Evolutionary conservation across 148 eudicot genomes (phyloP).

Genomic region (Vaccinium myrtillus): DNA sequence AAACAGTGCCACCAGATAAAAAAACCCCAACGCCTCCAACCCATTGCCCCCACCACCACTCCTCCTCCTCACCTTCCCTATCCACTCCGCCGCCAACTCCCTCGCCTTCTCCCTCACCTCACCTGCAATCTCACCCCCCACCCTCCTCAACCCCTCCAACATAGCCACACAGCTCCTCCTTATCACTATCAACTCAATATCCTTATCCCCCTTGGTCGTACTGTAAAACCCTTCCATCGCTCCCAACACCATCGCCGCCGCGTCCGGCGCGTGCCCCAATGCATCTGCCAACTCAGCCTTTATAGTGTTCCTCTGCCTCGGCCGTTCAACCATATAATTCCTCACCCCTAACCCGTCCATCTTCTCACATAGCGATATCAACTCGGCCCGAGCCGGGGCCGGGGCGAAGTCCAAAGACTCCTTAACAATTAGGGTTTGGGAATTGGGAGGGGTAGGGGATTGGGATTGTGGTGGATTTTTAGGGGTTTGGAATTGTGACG

Average conservation of each 20-base stretch:
- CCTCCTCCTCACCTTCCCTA: slow-evolving; percentile 15
- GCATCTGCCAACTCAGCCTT: slow-evolving; percentile 35
- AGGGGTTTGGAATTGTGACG: neutral
- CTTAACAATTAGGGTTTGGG: neutral
- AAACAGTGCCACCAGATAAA: slow-evolving; percentile 35
- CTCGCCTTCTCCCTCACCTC: slow-evolving; percentile 32
- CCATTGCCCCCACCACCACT: neutral
- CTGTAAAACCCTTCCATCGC: slow-evolving; percentile 36
- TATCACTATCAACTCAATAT: neutral
- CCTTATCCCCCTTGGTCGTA: slow-evolving; percentile 1
- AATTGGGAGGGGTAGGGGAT: neutral
- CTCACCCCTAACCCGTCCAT: slow-evolving; percentile 43
- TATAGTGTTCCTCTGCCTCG: slow-evolving; percentile 23
- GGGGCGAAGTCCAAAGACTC: neutral
- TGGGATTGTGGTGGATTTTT: neutral
- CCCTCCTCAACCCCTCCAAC: slow-evolving; percentile 41
- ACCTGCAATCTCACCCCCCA: slow-evolving; percentile 21
- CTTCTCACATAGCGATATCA: slow-evolving; percentile 33
- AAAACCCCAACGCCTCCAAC: slow-evolving; percentile 32
- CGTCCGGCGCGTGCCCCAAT: slow-evolving; percentile 30
- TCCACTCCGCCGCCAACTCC: slow-evolving; percentile 41
- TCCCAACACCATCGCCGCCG: slow-evolving; percentile 35
- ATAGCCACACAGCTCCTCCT: slow-evolving; percentile 30
- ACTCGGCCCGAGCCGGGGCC: slow-evolving; percentile 26
- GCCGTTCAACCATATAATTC: slow-evolving; percentile 24